Evolutionary conservation across 495 filamentous ascomycete species (phyloP).

Genomic region (Aspergillus steynii): DNA sequence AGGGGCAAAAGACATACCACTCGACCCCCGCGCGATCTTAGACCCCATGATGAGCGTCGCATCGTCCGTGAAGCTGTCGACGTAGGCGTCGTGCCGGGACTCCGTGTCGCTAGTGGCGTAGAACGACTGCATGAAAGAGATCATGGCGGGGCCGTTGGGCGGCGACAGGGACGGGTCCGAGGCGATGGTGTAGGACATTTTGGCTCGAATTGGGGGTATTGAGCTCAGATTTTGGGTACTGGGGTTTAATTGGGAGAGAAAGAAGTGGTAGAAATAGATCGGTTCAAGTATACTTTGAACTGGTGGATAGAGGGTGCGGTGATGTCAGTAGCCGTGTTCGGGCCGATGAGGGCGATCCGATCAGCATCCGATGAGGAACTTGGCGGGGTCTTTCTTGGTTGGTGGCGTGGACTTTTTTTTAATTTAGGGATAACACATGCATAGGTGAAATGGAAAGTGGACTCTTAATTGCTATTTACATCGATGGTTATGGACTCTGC

Average conservation of each 20-base stretch:
- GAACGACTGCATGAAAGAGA: constrained; percentile 57
- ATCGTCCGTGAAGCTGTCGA: constrained; percentile 52
- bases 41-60: constrained; percentile 59
- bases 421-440: too few relatives aligned
- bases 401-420: not conserved
- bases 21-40: constrained; percentile 48
- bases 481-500: not conserved
- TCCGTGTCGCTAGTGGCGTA: constrained; percentile 60
- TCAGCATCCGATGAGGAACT: not conserved
- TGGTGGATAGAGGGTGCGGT: not conserved
- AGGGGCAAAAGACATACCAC: constrained; percentile 36
- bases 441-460: too few relatives aligned
- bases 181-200: constrained; percentile 43
- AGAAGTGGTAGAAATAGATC: not conserved
- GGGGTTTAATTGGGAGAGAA: not conserved
- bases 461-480: not conserved
- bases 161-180: constrained; percentile 32
- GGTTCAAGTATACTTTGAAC: too few relatives aligned
- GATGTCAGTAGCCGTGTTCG: not conserved
- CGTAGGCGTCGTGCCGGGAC: constrained; percentile 56
- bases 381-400: not conserved
- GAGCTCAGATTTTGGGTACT: not conserved
- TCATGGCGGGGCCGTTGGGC: constrained; percentile 32
- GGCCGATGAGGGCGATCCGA: not conserved
- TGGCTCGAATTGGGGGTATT: constrained; percentile 1